These are phyloP conservation scores for Ceratocystiopsis minuta DNA, from an alignment of 2,329 filamentous ascomycete species.

Conservation along the genomic window DNA sequence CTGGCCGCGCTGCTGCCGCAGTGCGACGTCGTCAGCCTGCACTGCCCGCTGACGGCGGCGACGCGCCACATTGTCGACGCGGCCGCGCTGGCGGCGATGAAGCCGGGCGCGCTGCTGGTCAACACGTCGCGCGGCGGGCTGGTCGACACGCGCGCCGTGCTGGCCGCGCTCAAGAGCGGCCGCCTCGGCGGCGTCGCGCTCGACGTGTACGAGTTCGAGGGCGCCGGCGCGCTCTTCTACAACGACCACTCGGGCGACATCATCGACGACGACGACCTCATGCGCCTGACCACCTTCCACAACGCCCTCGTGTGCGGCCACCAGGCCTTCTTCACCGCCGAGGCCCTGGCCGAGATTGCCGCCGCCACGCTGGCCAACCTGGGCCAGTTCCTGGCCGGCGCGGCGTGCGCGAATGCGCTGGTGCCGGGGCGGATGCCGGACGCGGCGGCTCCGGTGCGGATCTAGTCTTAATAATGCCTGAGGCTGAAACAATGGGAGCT, in stretches of 20 bases:
- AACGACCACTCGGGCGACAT: conserved; percentile 45
- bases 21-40: conserved; percentile 45
- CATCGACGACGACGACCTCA: conserved; percentile 47
- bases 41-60: conserved; percentile 43
- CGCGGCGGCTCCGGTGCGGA: conserved; percentile 18
- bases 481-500: too few relatives aligned
- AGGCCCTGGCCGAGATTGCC: conserved; percentile 46
- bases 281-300: conserved; percentile 48
- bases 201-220: conserved; percentile 50
- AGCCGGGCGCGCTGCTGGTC: conserved; percentile 40
- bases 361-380: conserved; percentile 40
- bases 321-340: conserved; percentile 51
- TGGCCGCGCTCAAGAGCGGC: conserved; percentile 40
- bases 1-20: conserved; percentile 34
- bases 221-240: conserved; percentile 37
- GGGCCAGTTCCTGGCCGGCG: conserved; percentile 21
- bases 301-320: conserved; percentile 51
- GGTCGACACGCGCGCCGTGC: conserved; percentile 40
- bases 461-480: conserved; percentile 9
- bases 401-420: conserved; percentile 21
- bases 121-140: conserved; percentile 52
- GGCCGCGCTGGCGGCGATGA: conserved; percentile 34
- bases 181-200: conserved; percentile 44
- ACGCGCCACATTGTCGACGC: conserved; percentile 45
- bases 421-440: conserved; percentile 9